phyloP scores from a whole-genome alignment of 2,329 filamentous ascomycete species.

The Xylariaceae sp. region DNA sequence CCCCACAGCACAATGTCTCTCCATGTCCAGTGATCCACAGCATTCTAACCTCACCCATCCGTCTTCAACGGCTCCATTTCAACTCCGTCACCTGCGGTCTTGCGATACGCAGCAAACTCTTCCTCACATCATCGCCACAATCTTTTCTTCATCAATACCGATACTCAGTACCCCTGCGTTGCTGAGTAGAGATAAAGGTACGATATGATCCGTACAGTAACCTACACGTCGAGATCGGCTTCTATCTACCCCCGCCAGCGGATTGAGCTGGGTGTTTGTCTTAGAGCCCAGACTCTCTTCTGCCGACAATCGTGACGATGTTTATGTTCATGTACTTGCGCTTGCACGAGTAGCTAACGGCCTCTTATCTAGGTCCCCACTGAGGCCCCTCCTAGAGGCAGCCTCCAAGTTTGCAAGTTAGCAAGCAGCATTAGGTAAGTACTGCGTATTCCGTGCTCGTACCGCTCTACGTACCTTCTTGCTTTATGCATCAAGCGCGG shows the following conservation, averaged over 20 bases:
- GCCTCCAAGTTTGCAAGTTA: background rate
- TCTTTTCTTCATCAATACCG: background rate
- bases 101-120: background rate
- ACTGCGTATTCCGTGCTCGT: background rate
- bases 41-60: background rate
- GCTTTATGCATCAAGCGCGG: slow-evolving; percentile 11
- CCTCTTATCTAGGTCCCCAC: background rate
- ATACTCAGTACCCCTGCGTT: background rate
- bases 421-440: background rate
- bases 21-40: background rate
- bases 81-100: background rate
- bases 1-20: background rate
- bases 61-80: slow-evolving; percentile 1
- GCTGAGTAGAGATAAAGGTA: background rate
- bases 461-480: background rate
- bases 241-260: background rate
- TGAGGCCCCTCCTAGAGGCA: background rate
- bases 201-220: background rate
- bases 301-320: background rate
- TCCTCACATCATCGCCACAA: background rate
- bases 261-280: background rate
- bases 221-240: background rate
- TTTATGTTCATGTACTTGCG: background rate
- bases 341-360: background rate
- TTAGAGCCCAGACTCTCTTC: background rate